phyloP scores from a whole-genome alignment of 176 grass and related monocot genomes.

The Cocos nucifera region DNA sequence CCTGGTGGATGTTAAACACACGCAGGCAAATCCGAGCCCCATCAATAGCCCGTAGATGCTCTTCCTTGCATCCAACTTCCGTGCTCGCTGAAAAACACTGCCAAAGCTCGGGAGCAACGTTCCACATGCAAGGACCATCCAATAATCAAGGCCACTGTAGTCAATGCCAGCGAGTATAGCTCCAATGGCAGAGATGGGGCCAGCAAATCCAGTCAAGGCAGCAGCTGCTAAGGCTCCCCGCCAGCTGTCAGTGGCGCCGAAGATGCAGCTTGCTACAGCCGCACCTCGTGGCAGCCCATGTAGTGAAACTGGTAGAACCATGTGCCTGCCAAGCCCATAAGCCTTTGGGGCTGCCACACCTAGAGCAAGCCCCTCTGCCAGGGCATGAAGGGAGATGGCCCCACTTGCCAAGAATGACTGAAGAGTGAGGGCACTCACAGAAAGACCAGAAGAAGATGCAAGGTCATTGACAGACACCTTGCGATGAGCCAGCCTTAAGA shows the following conservation, averaged over 20 bases:
- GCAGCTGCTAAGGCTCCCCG: constrained; percentile 71
- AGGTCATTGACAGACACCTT: constrained; percentile 68
- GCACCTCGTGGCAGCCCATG: constrained; percentile 86
- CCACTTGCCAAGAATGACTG: constrained; percentile 83
- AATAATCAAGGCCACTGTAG: constrained; percentile 75
- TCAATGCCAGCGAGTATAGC: constrained; percentile 81
- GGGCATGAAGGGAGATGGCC: constrained; percentile 70
- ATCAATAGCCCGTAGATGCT: constrained; percentile 57
- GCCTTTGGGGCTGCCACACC: constrained; percentile 90
- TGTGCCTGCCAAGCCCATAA: constrained; percentile 81
- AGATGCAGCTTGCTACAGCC: constrained; percentile 74
- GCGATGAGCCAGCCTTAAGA: constrained; percentile 45
- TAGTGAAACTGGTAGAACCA: constrained; percentile 90
- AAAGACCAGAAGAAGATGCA: constrained; percentile 27
- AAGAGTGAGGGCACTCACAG: constrained; percentile 64
- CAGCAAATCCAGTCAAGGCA: constrained; percentile 66
- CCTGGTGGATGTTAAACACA: constrained; percentile 83
- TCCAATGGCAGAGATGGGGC: constrained; percentile 61
- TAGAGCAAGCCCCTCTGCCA: constrained; percentile 80
- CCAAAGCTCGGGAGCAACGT: constrained; percentile 69
- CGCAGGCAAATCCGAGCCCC: constrained; percentile 64
- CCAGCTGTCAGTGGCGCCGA: constrained; percentile 91
- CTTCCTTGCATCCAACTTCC: constrained; percentile 61
- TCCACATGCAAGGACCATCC: constrained; percentile 87
- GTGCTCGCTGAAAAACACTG: constrained; percentile 47